These are phyloP conservation scores for Sesbania bispinosa DNA, from an alignment of 306 rosid genomes.

Conservation along the genomic window DNA sequence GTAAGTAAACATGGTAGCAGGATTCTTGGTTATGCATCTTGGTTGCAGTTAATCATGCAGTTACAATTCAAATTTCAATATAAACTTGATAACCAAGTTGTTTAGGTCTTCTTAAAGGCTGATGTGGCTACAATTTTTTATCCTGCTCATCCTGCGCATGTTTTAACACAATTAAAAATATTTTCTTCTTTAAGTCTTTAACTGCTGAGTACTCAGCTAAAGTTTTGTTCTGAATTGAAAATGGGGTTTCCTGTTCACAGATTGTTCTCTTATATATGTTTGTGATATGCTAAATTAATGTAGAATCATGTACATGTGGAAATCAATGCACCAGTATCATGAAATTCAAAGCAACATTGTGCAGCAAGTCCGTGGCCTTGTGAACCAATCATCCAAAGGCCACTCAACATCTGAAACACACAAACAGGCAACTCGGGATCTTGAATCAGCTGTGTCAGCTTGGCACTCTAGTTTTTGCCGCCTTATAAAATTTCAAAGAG, in stretches of 20 bases:
- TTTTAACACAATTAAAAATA: background rate
- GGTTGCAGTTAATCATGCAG: background rate
- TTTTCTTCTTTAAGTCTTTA: background rate
- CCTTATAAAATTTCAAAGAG: constrained; percentile 77
- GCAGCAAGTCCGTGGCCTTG: constrained; percentile 95
- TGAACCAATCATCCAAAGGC: constrained; percentile 57
- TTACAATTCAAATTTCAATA: constrained; percentile 8
- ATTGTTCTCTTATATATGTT: constrained; percentile 17
- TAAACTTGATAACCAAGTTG: background rate
- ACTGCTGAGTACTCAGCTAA: background rate
- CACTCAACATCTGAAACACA: constrained; percentile 81
- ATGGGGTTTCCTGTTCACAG: background rate
- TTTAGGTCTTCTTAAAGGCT: background rate
- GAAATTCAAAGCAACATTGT: constrained; percentile 86
- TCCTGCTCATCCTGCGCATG: background rate
- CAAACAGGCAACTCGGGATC: constrained; percentile 91
- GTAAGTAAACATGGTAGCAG: background rate
- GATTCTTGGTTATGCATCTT: constrained; percentile 12
- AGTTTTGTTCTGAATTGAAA: background rate
- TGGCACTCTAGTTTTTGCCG: constrained; percentile 94
- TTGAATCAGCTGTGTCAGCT: constrained; percentile 78
- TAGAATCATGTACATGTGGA: constrained; percentile 95
- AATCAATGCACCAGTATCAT: constrained; percentile 85
- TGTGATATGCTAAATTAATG: constrained; percentile 32
- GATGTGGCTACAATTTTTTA: background rate